Evolutionary conservation across 352 stramenopile genomes (phyloP), one percentile per base, ranked within the genome.

Genomic region (Pythium grandisporangium): DNA sequence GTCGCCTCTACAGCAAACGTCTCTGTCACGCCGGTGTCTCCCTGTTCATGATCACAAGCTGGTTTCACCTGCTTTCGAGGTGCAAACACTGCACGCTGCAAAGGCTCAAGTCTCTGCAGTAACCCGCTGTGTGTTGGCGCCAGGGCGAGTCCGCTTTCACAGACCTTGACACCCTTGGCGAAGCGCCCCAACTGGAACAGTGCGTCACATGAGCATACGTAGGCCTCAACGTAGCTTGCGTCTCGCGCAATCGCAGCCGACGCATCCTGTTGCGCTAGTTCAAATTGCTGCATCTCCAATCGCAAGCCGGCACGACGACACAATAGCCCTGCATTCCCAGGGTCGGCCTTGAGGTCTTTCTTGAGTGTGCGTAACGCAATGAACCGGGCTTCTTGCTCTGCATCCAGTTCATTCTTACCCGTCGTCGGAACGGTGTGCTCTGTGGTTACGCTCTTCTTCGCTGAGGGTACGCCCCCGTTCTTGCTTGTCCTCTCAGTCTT

Each of bases 101-200:
- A n/a, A n/a, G n/a, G n/a, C n/a, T n/a, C n/a, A n/a, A n/a, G n/a
- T n/a, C n/a, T n/a, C n/a, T n/a, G n/a, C n/a, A n/a, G n/a, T n/a
- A n/a, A n/a, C n/a, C n/a, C n/a, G n/a, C n/a, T n/a, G n/a, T n/a
- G n/a, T n/a, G n/a, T n/a, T n/a, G n/a, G n/a, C n/a, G n/a, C n/a
- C n/a, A n/a, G n/a, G n/a, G n/a, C n/a, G n/a, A n/a, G n/a, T n/a
- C 36, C 49, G 41, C 51, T 37, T 30, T 57, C 49, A 43, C 49
- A 51, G 1, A 57, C 49, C 14, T 42, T 41, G 5, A 47, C 23
- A 2, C 34, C 49, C 19, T 52, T 57, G 2, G 42, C n/a, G 21
- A 51, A 57, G 30, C 37, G 29, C 16, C 43, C 30, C 30, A 37
- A 5, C 12, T 29, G 42, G 16, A 45, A 57, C 36, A 57, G 17